Evolutionary conservation across 768 basidiomycete species (phyloP).

Genomic region (Cytidiella melzeri): DNA sequence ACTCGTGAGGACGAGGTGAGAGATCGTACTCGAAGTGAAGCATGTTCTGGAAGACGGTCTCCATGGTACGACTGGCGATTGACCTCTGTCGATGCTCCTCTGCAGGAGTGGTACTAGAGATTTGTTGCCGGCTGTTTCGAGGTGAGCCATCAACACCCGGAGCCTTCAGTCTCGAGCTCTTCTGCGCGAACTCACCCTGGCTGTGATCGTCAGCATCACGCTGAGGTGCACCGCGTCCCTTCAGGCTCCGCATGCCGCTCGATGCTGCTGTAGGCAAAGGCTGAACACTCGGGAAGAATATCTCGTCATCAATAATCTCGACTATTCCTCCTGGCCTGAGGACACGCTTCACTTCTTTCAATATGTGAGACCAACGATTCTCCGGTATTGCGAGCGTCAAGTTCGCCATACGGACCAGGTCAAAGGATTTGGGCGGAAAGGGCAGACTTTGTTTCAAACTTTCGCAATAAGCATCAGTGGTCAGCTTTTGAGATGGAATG

Average conservation of each 20-base stretch:
- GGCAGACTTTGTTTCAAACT: slow-evolving; percentile 47
- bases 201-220: neutral
- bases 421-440: slow-evolving; percentile 57
- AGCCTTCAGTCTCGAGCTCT: neutral
- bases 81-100: neutral
- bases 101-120: neutral
- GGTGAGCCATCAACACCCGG: neutral
- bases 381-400: slow-evolving; percentile 56
- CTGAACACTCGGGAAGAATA: slow-evolving; percentile 53
- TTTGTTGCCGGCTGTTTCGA: slow-evolving; percentile 29
- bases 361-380: slow-evolving; percentile 50
- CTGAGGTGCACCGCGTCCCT: neutral
- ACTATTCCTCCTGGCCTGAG: slow-evolving; percentile 55
- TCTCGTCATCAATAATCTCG: slow-evolving; percentile 70
- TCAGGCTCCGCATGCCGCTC: neutral
- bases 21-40: slow-evolving; percentile 45
- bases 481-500: no score
- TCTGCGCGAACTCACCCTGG: neutral
- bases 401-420: slow-evolving; percentile 70
- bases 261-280: neutral
- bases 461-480: slow-evolving; percentile 29
- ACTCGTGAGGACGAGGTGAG: slow-evolving; percentile 44
- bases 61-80: slow-evolving; percentile 32
- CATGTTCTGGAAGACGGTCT: slow-evolving; percentile 56
- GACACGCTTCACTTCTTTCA: slow-evolving; percentile 58